Percentiles rank a stretch among this genome's conserved stretches.
Evolutionary conservation across 495 filamentous ascomycete species (phyloP).

Genomic region (Acidiella bohemica): DNA sequence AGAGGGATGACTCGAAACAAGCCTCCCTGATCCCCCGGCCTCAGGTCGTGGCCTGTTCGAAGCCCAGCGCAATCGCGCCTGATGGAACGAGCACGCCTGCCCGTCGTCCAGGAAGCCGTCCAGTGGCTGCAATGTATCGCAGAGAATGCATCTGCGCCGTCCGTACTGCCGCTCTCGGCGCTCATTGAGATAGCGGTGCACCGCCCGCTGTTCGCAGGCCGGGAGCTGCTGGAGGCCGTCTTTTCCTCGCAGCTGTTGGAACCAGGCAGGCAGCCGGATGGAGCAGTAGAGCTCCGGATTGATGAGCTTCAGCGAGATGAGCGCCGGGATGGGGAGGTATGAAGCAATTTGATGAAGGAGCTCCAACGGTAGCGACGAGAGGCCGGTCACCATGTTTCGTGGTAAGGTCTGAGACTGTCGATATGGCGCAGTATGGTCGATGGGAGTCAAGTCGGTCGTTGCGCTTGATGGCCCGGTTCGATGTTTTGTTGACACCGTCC

Average conservation of each 20-base stretch:
- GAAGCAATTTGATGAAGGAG: not conserved
- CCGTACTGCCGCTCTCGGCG: not conserved
- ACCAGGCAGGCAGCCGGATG: not conserved
- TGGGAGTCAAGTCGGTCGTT: not conserved
- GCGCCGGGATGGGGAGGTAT: conserved; percentile 4
- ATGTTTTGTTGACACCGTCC: conserved; percentile 1
- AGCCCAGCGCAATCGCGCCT: too few relatives aligned
- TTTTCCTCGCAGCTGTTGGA: not conserved
- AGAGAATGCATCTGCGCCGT: not conserved
- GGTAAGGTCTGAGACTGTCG: not conserved
- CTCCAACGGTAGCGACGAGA: conserved; percentile 7
- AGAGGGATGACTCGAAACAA: too few relatives aligned
- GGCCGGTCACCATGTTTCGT: not conserved
- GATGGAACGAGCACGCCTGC: too few relatives aligned
- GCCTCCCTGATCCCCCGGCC: too few relatives aligned
- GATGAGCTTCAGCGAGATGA: conserved; percentile 3
- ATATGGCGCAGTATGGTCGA: not conserved
- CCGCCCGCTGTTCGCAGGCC: not conserved
- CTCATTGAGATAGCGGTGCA: conserved; percentile 1
- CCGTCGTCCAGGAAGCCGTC: not conserved
- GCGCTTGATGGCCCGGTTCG: not conserved
- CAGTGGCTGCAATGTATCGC: not conserved
- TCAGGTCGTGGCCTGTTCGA: too few relatives aligned
- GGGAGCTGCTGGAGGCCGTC: not conserved
- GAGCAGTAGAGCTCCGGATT: not conserved